Evolutionary conservation across 2,329 filamentous ascomycete genomes (phyloP).

Genomic region (Fusarium newnesense): DNA sequence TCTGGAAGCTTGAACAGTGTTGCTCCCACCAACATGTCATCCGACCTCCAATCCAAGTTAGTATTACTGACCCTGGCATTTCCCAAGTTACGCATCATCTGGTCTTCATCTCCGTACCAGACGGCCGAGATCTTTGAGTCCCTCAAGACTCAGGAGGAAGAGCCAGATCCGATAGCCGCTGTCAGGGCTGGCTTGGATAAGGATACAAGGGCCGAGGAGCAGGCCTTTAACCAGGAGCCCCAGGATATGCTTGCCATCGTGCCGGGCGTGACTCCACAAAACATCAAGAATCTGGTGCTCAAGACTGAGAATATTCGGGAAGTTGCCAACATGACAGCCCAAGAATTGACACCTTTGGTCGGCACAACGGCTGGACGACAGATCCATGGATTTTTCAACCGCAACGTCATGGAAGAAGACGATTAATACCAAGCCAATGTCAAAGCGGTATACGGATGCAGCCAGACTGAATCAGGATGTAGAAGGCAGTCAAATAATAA

Average conservation of each 20-base stretch:
- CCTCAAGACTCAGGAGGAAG: conserved; percentile 87
- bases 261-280: conserved; percentile 85
- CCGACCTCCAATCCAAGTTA: conserved; percentile 89
- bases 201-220: conserved; percentile 68
- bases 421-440: neutral
- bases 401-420: conserved; percentile 66
- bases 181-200: conserved; percentile 79
- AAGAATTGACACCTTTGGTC: conserved; percentile 77
- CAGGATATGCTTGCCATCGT: conserved; percentile 91
- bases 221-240: conserved; percentile 83
- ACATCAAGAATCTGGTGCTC: conserved; percentile 76
- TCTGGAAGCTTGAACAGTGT: conserved; percentile 71
- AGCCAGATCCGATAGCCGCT: conserved; percentile 90
- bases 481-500: too few species aligned
- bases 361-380: conserved; percentile 81
- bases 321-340: conserved; percentile 84
- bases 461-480: neutral
- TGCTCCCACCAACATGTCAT: conserved; percentile 65
- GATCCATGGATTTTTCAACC: conserved; percentile 84
- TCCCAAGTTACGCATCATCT: conserved; percentile 88
- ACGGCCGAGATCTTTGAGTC: conserved; percentile 97
- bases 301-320: conserved; percentile 81
- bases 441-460: too few species aligned
- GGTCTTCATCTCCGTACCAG: conserved; percentile 93
- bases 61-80: conserved; percentile 94